Evolutionary conservation across 306 rosid species (phyloP), one percentile per base, ranked within the genome.

Genomic region (Spatholobus suberectus): DNA sequence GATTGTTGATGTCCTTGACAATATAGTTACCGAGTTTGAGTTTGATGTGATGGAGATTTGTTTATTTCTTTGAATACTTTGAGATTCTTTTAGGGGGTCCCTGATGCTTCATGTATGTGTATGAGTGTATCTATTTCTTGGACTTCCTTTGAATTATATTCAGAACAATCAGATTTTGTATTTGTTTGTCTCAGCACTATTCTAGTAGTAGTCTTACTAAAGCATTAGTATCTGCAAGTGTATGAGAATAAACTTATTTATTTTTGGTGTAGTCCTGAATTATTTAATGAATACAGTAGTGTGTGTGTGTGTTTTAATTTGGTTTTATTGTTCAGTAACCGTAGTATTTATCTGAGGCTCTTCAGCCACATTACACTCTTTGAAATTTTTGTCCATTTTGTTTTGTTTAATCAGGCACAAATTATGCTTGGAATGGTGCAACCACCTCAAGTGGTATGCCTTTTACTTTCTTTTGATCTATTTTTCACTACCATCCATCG

Each of bases 371-470:
- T 44, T 13, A 5, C 17, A 2, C 8, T 62, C 52, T 27, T 46
- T 32, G 52, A 76, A 44, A 10, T 13, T 84, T 85, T 71, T 67
- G 47, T 62, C 43, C 59, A 40, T 76, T 77, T 75, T 52, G 8
- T 81, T 27, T 85, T 83, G 23, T 62, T 86, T 85, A 58, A 41
- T 58, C 85, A 96, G 99, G 99, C 97, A 20, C 99, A 96, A 75
- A 94, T 96, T 77, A 96, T 96, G 98, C 98, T 96, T 73, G 99
- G 98, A 80, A 96, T 96, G 99, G 97, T 94, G 83, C 94, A 92
- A 83, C 87, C 98, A 21, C 95, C 97, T 85, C 94, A 92, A 82
- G 84, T 12, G 93, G 97, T 89, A 86, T 83, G 85, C 18, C 78
- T 70, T 82, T 67, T 55, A 59, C 78, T 26, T 71, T 55, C 58